phyloP scores from a whole-genome alignment of 768 basidiomycete species.

The Tulasnella sp. region DNA sequence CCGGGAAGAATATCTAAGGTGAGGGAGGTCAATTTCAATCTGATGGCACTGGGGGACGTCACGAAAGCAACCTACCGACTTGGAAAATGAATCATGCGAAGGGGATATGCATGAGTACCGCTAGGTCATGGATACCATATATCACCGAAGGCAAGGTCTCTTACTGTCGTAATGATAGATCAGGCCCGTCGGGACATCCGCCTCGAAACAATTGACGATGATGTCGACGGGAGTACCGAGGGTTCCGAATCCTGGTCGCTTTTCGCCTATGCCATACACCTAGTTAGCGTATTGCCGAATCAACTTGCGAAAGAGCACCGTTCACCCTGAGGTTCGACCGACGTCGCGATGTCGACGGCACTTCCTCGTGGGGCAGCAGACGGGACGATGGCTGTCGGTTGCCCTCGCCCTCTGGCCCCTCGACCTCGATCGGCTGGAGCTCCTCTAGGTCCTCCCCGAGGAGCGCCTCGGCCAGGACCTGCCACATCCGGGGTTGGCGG shows the following conservation, averaged over 20 bases:
- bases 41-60: background rate
- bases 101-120: background rate
- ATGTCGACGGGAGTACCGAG: constrained; percentile 49
- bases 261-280: constrained; percentile 51
- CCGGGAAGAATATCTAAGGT: background rate
- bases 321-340: background rate
- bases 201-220: constrained; percentile 60
- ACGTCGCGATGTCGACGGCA: background rate
- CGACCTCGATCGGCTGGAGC: background rate
- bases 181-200: constrained; percentile 55
- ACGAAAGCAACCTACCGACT: background rate
- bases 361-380: background rate
- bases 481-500: background rate
- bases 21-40: background rate
- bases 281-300: background rate
- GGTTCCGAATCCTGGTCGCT: constrained; percentile 59
- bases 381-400: background rate
- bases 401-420: background rate
- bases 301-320: background rate
- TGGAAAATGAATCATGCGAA: background rate
- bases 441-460: background rate
- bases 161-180: constrained; percentile 79
- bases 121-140: constrained; percentile 10
- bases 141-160: constrained; percentile 31
- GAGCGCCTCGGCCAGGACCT: background rate